Evolutionary conservation across 805 yeast genomes (phyloP), one percentile per base, ranked within the genome.

Genomic region (Sungouiella blattae): DNA sequence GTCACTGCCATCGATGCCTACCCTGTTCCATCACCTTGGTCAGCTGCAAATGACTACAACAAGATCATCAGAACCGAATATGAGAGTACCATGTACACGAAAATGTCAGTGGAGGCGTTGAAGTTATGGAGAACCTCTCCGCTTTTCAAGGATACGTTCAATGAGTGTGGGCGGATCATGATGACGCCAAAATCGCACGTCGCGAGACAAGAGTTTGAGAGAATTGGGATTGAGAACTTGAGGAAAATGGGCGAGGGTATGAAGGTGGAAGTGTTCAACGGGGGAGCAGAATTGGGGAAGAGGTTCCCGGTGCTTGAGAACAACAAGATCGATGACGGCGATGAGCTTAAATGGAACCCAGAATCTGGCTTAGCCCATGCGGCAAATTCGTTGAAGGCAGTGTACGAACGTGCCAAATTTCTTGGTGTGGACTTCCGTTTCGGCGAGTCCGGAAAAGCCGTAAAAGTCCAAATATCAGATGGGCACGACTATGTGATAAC

Each of bases 11-110:
- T 49, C 20, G 53, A 49, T 35, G 55, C 59, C 7, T 57, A 58
- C 39, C 53, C 60, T 6, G 61, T 67, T 1, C 77, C 77, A 4
- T 68, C 75, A 2, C 64, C 66, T 2, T 53, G 59, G 51, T 65
- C 76, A 2, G 77, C 78, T 18, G 67, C 76, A 7, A 63, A 60
- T 36, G 80, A 74, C 41, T 58, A 58, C 34, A 73, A 73, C 45
- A 72, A 74, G 46, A 72, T 74, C 31, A 61, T 74, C 11, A 54
- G 78, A 32, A 57, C 71, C 0, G 78, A 73, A 42, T 73, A 74
- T 41, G 50, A 63, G 4, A 74, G 71, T 35, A 27, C 53, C 20
- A 47, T 58, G n/a, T 72, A 73, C 37, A 52, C 75, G 4, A 53
- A 55, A 30, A 40, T 74, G 45, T 57, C 73, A 3, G 55, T 70